A percentile compares a stretch with the other conserved stretches of the same genome.
Conservation (phyloP, 805 yeast genomes). For the Isabelozyma rhagii region DNA sequence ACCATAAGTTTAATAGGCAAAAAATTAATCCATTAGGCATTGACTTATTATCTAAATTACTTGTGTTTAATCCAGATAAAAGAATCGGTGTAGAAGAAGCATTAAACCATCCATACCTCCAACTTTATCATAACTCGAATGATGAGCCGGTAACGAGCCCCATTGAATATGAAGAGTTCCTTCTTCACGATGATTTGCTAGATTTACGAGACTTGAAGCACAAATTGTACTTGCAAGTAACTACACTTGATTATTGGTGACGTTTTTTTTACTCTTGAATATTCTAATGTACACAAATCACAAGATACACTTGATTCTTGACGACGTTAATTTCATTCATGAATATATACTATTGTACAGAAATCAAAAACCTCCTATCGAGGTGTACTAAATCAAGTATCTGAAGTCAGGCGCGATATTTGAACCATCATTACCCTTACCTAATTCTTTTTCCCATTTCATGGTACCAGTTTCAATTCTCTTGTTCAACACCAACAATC, state of each 20-base stretch:
- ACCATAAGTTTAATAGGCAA: constrained; percentile 6
- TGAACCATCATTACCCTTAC: constrained; percentile 43
- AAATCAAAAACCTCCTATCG: not conserved
- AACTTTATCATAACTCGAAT: constrained; percentile 63
- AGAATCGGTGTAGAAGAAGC: constrained; percentile 90
- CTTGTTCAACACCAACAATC: constrained; percentile 38
- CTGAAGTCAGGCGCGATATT: constrained; percentile 43
- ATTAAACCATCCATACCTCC: constrained; percentile 80
- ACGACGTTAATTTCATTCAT: not conserved
- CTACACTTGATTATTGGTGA: constrained; percentile 23
- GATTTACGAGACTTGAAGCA: constrained; percentile 67
- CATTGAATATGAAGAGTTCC: constrained; percentile 23
- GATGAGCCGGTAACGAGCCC: constrained; percentile 28
- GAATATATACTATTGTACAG: not conserved
- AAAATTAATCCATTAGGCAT: constrained; percentile 24
- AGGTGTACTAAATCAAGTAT: constrained; percentile 24
- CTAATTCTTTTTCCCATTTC: constrained; percentile 49
- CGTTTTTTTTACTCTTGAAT: not conserved
- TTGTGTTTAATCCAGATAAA: constrained; percentile 81
- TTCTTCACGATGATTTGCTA: constrained; percentile 64
- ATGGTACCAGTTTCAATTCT: constrained; percentile 43
- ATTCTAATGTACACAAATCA: not conserved
- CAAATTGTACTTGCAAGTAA: constrained; percentile 72
- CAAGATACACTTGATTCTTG: constrained; percentile 15
- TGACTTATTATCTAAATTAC: constrained; percentile 54